Evolutionary conservation across 805 yeast genomes (phyloP), one percentile per base, ranked within the genome.

Genomic region (Hanseniaspora opuntiae): DNA sequence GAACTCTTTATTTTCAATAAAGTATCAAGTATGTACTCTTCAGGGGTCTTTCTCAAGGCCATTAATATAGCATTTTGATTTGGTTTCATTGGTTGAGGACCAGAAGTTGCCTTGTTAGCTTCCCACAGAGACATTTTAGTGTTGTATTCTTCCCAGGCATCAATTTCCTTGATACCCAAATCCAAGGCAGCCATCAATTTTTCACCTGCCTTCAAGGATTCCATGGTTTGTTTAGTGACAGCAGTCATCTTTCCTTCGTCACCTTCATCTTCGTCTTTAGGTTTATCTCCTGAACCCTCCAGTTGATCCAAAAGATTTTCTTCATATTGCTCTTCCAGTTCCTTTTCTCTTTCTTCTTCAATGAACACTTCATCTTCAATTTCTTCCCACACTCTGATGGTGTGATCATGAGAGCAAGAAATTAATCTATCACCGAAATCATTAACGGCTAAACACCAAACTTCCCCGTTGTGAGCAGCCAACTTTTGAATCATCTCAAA

Each of bases 341-440:
- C 98, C 67, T 84, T 86, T 65, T 93, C 99, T 55, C 93, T 76
- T 70, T 93, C 98, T 72, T 93, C 99, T 67, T 93, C 97, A 56
- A 93, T 69, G 65, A 93, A 93, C n/a, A 93, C 93, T 60, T 90
- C 89, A 65, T 93, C 98, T 52, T 85, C 93, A 4, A 95, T 85
- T 65, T 87, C 88, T 56, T 76, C 76, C 98, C 98, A 93, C n/a
- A 89, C 68, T 65, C 98, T 76, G 47, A 90, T 79, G 62, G 95
- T 82, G 63, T 87, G 94, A 65, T 93, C 99, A 65, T 93, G 99
- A 6, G 96, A 82, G 0, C 89, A 82, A 17, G 94, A 77, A 4
- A 86, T 82, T 58, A 87, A 77, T 60, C 80, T 80, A 20, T 75
- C 69, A 2, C 95, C 96, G 59, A 75, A 78, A 25, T 69, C 67